phyloP scores from a whole-genome alignment of 768 basidiomycete species.

The Xerocomus brunneocitrinus region DNA sequence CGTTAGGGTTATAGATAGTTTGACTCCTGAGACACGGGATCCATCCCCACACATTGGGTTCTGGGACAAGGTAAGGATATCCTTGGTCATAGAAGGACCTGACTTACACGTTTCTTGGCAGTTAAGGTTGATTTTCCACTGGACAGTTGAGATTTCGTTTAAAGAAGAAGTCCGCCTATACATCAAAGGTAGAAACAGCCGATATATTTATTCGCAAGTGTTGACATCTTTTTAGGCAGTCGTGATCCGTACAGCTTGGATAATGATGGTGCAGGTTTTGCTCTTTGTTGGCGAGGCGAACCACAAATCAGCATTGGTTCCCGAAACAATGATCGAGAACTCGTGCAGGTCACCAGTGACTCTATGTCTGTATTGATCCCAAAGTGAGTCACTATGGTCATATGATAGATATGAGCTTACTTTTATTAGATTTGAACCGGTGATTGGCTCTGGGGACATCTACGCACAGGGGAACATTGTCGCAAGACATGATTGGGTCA shows the following conservation, averaged over 20 bases:
- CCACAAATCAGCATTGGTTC: constrained; percentile 67
- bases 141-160: constrained; percentile 68
- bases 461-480: constrained; percentile 19
- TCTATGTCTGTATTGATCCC: constrained; percentile 82
- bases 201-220: background rate
- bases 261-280: constrained; percentile 80
- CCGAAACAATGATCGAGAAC: constrained; percentile 65
- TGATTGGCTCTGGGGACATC: constrained; percentile 3
- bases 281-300: constrained; percentile 76
- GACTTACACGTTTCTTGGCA: constrained; percentile 24
- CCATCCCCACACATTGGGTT: constrained; percentile 82
- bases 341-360: constrained; percentile 79
- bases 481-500: constrained; percentile 41
- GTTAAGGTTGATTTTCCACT: constrained; percentile 80
- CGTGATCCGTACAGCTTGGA: constrained; percentile 72
- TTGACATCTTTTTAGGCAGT: constrained; percentile 48
- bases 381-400: constrained; percentile 49
- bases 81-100: background rate
- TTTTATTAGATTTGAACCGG: constrained; percentile 20
- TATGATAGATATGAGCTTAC: background rate
- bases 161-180: constrained; percentile 68
- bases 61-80: constrained; percentile 80
- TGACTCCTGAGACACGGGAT: constrained; percentile 76
- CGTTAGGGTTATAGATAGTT: constrained; percentile 73
- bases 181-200: constrained; percentile 65